Evolutionary conservation across 768 basidiomycete species (phyloP).

Genomic region (Tulasnella sp.): DNA sequence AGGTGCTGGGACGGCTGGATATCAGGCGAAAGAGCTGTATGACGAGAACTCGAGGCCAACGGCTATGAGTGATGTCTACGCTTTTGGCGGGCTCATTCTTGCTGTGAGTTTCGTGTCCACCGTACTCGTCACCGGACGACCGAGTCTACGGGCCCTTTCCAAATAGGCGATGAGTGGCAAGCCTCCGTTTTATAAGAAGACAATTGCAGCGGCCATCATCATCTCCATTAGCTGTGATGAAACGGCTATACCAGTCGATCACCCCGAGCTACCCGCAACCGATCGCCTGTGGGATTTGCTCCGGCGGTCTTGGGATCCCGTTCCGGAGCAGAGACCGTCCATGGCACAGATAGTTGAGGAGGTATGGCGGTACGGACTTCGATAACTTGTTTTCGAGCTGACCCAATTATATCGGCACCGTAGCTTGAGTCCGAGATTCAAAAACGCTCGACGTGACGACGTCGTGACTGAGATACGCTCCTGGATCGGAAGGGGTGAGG

Average conservation of each 20-base stretch:
- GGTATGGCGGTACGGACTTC: background rate
- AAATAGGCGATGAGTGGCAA: conserved; percentile 3
- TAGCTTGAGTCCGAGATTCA: background rate
- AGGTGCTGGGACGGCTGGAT: conserved; percentile 3
- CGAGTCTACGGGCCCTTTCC: too few species aligned
- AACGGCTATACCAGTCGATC: background rate
- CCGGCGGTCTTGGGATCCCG: background rate
- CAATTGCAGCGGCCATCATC: background rate
- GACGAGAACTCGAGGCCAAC: background rate
- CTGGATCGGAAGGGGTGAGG: too few species aligned
- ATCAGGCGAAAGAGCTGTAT: background rate
- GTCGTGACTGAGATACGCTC: too few species aligned
- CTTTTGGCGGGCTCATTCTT: conserved; percentile 7
- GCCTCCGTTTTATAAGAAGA: background rate
- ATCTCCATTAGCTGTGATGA: background rate
- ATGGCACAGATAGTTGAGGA: background rate
- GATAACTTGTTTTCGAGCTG: background rate
- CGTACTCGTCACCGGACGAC: background rate
- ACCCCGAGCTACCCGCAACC: background rate
- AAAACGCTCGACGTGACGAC: background rate
- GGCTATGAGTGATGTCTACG: conserved; percentile 2
- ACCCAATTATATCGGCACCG: background rate
- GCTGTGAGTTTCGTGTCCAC: background rate
- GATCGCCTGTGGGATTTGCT: background rate
- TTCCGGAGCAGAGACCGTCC: background rate